Conservation (phyloP, 1,139 yeast genomes). For the Candida tetrigidarum region DNA sequence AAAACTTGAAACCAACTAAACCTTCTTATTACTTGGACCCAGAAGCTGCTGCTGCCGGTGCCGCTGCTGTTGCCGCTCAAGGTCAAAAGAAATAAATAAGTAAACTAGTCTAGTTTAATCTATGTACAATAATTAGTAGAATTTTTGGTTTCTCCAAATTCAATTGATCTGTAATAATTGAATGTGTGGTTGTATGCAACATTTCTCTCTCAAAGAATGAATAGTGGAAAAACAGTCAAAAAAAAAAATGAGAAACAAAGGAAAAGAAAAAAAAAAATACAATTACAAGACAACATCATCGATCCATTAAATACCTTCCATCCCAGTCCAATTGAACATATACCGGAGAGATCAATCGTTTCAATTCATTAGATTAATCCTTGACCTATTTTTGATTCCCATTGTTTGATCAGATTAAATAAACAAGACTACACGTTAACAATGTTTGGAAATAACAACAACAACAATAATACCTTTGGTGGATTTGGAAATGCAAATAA, state of each 20-base stretch:
- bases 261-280: not conserved
- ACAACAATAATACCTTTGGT: slow-evolving; percentile 9
- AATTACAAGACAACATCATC: not conserved
- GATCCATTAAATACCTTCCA: not conserved
- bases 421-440: not conserved
- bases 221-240: slow-evolving; percentile 6
- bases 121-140: too few relatives aligned
- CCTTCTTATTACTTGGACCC: slow-evolving; percentile 98
- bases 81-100: slow-evolving; percentile 57
- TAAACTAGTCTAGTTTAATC: not conserved
- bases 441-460: slow-evolving; percentile 11
- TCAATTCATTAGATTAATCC: too few relatives aligned
- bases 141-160: not conserved
- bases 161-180: too few relatives aligned
- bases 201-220: too few relatives aligned
- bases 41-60: slow-evolving; percentile 99
- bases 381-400: too few relatives aligned
- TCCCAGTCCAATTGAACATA: not conserved
- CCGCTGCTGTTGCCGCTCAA: slow-evolving; percentile 98
- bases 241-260: not conserved
- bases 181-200: too few relatives aligned
- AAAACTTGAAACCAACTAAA: slow-evolving; percentile 84
- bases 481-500: slow-evolving; percentile 14
- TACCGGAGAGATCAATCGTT: too few relatives aligned
- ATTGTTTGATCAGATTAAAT: too few relatives aligned